phyloP scores from a whole-genome alignment of 2,329 filamentous ascomycete species.

The Apiospora phragmitis region DNA sequence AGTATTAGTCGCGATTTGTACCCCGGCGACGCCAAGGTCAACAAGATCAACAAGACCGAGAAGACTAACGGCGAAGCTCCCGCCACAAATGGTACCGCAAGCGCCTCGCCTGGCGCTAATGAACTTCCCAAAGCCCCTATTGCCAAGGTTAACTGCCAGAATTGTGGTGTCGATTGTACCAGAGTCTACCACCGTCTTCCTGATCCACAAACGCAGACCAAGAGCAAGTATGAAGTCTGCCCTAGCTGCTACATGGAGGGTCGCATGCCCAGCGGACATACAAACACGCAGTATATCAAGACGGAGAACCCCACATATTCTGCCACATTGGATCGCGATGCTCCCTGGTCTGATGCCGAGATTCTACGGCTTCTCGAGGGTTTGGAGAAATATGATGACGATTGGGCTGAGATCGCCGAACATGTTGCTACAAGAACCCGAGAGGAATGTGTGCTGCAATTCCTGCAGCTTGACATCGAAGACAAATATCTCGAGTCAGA shows the following conservation, averaged over 20 bases:
- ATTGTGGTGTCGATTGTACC: constrained; percentile 88
- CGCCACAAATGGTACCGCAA: constrained; percentile 63
- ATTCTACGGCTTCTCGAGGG: constrained; percentile 86
- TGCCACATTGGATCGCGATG: constrained; percentile 76
- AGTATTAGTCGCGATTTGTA: constrained; percentile 95
- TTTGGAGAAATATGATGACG: constrained; percentile 89
- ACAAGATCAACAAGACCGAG: constrained; percentile 68
- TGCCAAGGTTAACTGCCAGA: constrained; percentile 78
- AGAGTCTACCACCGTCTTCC: constrained; percentile 62
- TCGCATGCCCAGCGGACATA: constrained; percentile 77
- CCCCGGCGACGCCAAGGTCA: constrained; percentile 80
- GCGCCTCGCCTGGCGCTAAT: constrained; percentile 37
- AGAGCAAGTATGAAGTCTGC: constrained; percentile 84
- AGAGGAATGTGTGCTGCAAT: constrained; percentile 96
- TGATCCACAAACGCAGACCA: constrained; percentile 55
- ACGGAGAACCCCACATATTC: constrained; percentile 87
- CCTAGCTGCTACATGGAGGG: constrained; percentile 87
- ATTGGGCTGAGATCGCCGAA: constrained; percentile 91
- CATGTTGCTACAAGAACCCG: constrained; percentile 89
- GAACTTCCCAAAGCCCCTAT: constrained; percentile 66
- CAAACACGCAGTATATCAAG: constrained; percentile 79
- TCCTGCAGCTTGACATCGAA: constrained; percentile 94
- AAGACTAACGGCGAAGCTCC: constrained; percentile 76
- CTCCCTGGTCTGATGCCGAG: constrained; percentile 89
- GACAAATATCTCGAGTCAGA: constrained; percentile 93